Evolutionary conservation across 768 basidiomycete species (phyloP).

Genomic region (Phylloporus scabripes): DNA sequence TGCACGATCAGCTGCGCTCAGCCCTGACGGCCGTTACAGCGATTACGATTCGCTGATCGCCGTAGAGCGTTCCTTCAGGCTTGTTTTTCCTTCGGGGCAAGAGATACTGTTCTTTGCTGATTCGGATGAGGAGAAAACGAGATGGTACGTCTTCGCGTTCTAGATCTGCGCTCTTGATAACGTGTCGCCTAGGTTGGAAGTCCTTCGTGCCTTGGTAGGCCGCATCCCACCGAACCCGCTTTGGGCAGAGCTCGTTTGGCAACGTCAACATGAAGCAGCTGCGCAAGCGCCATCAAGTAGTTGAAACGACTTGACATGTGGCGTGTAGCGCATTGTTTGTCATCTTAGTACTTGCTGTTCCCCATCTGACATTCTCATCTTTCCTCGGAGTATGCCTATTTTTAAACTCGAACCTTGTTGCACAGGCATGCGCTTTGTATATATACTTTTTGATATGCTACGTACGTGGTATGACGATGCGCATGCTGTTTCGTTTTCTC

Average conservation of each 20-base stretch:
- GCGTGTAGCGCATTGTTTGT: conserved; percentile 2
- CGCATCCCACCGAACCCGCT: conserved; percentile 88
- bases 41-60: conserved; percentile 62
- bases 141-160: conserved; percentile 55
- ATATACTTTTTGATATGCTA: conserved; percentile 14
- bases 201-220: conserved; percentile 78
- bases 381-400: conserved; percentile 2
- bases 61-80: conserved; percentile 79
- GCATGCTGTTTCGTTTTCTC: conserved; percentile 10
- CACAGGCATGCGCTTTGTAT: not conserved
- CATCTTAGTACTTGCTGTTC: conserved; percentile 6
- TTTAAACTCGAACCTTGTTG: conserved; percentile 1
- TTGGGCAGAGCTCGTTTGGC: conserved; percentile 91
- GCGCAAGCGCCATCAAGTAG: conserved; percentile 11
- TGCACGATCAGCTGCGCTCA: conserved; percentile 40
- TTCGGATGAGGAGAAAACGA: conserved; percentile 77
- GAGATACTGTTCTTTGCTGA: conserved; percentile 91
- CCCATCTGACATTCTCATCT: conserved; percentile 5
- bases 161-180: not conserved
- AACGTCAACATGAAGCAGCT: conserved; percentile 54
- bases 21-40: conserved; percentile 39
- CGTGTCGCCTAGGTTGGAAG: conserved; percentile 61
- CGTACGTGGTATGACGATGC: conserved; percentile 3
- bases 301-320: not conserved
- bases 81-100: conserved; percentile 72